phyloP scores from a whole-genome alignment of 352 stramenopile species.

The Blastocystis sp. region DNA sequence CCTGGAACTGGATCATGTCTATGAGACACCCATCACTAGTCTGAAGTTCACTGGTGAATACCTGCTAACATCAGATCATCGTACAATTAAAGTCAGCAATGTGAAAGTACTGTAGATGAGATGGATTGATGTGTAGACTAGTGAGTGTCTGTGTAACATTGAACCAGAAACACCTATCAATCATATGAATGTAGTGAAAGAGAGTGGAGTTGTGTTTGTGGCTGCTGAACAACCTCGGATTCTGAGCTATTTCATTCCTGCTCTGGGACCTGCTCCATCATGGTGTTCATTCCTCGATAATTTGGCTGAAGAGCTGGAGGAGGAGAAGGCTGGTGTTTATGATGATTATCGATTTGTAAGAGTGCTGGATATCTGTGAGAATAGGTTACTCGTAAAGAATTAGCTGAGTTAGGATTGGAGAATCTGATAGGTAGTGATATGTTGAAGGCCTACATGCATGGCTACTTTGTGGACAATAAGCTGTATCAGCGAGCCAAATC shows the following conservation, averaged over 20 bases:
- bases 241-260: conserved; percentile 94
- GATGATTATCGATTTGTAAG: conserved; percentile 99
- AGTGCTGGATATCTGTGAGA: conserved; percentile 71
- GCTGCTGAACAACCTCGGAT: conserved; percentile 89
- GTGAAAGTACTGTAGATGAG: conserved; percentile 63
- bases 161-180: conserved; percentile 88
- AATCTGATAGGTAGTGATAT: conserved; percentile 91
- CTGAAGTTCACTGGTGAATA: conserved; percentile 78
- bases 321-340: conserved; percentile 77
- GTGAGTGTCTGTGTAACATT: conserved; percentile 74
- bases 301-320: conserved; percentile 95
- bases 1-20: conserved; percentile 91
- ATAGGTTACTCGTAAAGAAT: conserved; percentile 80
- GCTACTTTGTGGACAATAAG: conserved; percentile 97
- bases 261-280: conserved; percentile 88
- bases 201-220: conserved; percentile 88
- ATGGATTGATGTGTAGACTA: conserved; percentile 6
- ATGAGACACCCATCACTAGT: conserved; percentile 83
- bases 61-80: conserved; percentile 76
- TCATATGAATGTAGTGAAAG: conserved; percentile 84
- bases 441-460: conserved; percentile 96
- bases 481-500: conserved; percentile 90
- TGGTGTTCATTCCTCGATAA: conserved; percentile 99
- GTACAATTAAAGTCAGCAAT: conserved; percentile 82
- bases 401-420: conserved; percentile 87